Evolutionary conservation across 176 grass and related monocot genomes (phyloP).

Genomic region (Calamus simplicifolius): DNA sequence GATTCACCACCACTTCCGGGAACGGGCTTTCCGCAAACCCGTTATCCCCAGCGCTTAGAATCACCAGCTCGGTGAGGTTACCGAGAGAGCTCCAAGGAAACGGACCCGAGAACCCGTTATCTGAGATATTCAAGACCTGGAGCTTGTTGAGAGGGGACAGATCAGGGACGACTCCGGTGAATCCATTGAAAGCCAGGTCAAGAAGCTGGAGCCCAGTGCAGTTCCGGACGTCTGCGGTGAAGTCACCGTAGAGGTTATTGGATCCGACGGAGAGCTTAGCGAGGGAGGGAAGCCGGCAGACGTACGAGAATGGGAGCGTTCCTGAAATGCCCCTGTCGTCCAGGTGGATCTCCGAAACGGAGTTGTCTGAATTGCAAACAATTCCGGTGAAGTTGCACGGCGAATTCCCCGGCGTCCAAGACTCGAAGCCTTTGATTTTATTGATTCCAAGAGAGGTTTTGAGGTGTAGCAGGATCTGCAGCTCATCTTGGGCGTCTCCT

Average conservation of each 20-base stretch:
- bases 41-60: slow-evolving; percentile 62
- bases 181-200: slow-evolving; percentile 46
- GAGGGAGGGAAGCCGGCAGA: slow-evolving; percentile 42
- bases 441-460: slow-evolving; percentile 41
- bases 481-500: slow-evolving; percentile 13
- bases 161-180: slow-evolving; percentile 48
- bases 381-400: slow-evolving; percentile 59
- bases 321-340: background rate
- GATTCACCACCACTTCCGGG: slow-evolving; percentile 27
- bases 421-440: slow-evolving; percentile 19
- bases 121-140: slow-evolving; percentile 45
- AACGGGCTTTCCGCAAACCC: slow-evolving; percentile 17
- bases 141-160: slow-evolving; percentile 38
- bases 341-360: slow-evolving; percentile 20
- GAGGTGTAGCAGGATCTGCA: slow-evolving; percentile 37
- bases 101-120: slow-evolving; percentile 38
- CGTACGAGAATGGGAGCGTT: slow-evolving; percentile 24
- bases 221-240: slow-evolving; percentile 24
- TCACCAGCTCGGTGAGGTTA: slow-evolving; percentile 25
- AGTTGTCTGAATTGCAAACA: slow-evolving; percentile 18
- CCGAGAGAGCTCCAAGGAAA: slow-evolving; percentile 66
- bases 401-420: slow-evolving; percentile 21
- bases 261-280: slow-evolving; percentile 31
- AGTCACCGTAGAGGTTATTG: slow-evolving; percentile 37
- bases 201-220: slow-evolving; percentile 43